Percentiles rank a stretch among this genome's conserved stretches.
phyloP scores from a whole-genome alignment of 352 stramenopile species.

The Phytophthora pini region DNA sequence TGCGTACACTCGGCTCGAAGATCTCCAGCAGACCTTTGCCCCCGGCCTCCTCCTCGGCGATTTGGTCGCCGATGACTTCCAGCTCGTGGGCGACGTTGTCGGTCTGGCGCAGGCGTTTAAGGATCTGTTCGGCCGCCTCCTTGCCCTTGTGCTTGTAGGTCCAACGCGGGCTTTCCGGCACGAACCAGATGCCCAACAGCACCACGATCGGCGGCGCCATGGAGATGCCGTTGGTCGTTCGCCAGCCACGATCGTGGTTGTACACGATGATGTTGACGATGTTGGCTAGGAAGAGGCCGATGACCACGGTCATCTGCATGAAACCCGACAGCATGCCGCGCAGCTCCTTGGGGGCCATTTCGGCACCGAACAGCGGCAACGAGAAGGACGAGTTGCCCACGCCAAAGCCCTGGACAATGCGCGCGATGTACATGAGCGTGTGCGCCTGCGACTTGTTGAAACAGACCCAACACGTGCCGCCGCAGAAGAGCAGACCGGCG shows the following conservation, averaged over 20 bases:
- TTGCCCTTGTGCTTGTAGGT: conserved; percentile 53
- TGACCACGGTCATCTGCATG: conserved; percentile 51
- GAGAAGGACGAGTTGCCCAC: conserved; percentile 47
- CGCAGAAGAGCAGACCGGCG: conserved; percentile 44
- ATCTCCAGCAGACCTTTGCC: conserved; percentile 13
- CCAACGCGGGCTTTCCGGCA: conserved; percentile 61
- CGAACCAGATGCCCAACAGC: conserved; percentile 45
- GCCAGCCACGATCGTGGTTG: conserved; percentile 39
- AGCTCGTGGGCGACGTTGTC: conserved; percentile 40
- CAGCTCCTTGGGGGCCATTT: conserved; percentile 7
- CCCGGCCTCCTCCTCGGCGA: conserved; percentile 33
- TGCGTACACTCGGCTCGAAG: background rate
- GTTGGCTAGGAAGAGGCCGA: conserved; percentile 44
- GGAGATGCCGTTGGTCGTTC: conserved; percentile 44
- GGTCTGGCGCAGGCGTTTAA: conserved; percentile 37
- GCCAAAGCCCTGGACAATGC: conserved; percentile 43
- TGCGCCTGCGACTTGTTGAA: conserved; percentile 33
- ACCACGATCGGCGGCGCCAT: conserved; percentile 45
- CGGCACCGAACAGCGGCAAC: conserved; percentile 31
- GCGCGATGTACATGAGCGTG: conserved; percentile 29
- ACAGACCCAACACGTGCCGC: conserved; percentile 39
- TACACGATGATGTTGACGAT: conserved; percentile 45
- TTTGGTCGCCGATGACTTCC: conserved; percentile 37
- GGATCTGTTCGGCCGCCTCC: conserved; percentile 43
- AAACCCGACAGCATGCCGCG: conserved; percentile 43